Base-by-base conservation (phyloP, 805 yeast species). In the Brettanomyces anomalus region DNA sequence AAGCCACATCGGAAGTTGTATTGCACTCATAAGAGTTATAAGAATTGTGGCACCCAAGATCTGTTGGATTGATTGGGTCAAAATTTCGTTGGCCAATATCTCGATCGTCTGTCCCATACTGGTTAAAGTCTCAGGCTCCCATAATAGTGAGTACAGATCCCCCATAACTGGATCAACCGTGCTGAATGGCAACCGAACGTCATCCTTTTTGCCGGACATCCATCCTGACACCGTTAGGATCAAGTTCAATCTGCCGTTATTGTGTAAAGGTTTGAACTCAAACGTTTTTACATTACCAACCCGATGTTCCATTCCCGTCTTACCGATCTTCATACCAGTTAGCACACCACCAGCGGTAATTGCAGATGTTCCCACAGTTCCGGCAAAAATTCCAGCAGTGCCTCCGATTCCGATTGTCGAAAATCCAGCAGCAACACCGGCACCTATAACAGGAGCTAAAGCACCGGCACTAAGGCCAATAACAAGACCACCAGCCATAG, bases 81-180 rank as follows among this genome's bases (percentile, higher is more conserved):
- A 70, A 0, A 94, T 90, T 63, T 93, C 99, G 34, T 90, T 84
- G 0, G 98, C 98, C 44, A 93, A 71, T 53, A 93, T 89, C 48
- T 79, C 77, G 49, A 93, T 90, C 0, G 98, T 93, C 61, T 93
- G 97, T 58, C 99, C 99, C 76, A 85, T 87, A 43, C 95, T 84
- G 48, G 79, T 81, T 54, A 93, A 77, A 93, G 93, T 86, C 51
- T 93, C 98, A 0, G 99, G 99, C 61, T 93, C 99, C 98, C 98
- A 93, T 39, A 85, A 66, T 6, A 93, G 68, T 0, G 97, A 87
- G 53, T 83, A 85, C 51, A 93, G 65, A 59, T 93, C 99, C 15
- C 99, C 99, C 90, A 90, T 88, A 0, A 90, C 86, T 0, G 98
- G 98, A 57, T 94, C 98, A 7, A 93, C 85, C 0, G 98, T 93